These are phyloP conservation scores for Yamadazyma sp. DNA, from an alignment of 805 yeast genomes.

Conservation along the genomic window DNA sequence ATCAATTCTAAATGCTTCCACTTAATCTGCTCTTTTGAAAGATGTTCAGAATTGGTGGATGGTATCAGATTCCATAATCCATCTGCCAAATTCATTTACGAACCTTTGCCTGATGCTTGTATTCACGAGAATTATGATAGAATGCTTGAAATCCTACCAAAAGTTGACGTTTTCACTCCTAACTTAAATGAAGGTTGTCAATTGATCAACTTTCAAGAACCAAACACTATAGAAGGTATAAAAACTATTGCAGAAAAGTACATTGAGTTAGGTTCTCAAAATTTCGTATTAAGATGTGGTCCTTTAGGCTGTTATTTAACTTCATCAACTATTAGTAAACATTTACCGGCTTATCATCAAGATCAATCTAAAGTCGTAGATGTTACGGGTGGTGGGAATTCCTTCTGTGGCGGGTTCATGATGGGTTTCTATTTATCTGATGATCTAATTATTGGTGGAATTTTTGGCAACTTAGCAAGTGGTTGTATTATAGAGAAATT, in stretches of 20 bases:
- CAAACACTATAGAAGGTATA: constrained; percentile 16
- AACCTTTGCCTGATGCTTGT: constrained; percentile 83
- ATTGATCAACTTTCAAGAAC: constrained; percentile 45
- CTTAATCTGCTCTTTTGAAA: constrained; percentile 66
- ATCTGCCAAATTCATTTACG: constrained; percentile 62
- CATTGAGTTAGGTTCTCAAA: constrained; percentile 18
- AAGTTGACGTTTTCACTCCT: constrained; percentile 69
- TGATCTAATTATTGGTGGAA: constrained; percentile 51
- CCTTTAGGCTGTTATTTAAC: constrained; percentile 59
- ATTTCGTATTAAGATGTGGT: constrained; percentile 75
- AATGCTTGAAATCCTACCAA: constrained; percentile 36
- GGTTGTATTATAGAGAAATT: constrained; percentile 78
- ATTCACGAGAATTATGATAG: constrained; percentile 38
- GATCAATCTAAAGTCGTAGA: constrained; percentile 34
- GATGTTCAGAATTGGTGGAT: constrained; percentile 51
- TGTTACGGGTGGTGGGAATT: constrained; percentile 46
- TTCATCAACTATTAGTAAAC: constrained; percentile 22
- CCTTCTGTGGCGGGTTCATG: constrained; percentile 44
- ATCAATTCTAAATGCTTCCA: constrained; percentile 51
- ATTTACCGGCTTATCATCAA: constrained; percentile 76
- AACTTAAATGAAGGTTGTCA: constrained; percentile 80
- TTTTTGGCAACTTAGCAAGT: constrained; percentile 72
- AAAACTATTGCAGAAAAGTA: constrained; percentile 30
- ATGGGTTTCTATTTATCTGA: constrained; percentile 52
- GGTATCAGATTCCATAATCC: constrained; percentile 23